phyloP scores from a whole-genome alignment of 371 early-diverging fungal genomes.

The Chytridiales sp. region DNA sequence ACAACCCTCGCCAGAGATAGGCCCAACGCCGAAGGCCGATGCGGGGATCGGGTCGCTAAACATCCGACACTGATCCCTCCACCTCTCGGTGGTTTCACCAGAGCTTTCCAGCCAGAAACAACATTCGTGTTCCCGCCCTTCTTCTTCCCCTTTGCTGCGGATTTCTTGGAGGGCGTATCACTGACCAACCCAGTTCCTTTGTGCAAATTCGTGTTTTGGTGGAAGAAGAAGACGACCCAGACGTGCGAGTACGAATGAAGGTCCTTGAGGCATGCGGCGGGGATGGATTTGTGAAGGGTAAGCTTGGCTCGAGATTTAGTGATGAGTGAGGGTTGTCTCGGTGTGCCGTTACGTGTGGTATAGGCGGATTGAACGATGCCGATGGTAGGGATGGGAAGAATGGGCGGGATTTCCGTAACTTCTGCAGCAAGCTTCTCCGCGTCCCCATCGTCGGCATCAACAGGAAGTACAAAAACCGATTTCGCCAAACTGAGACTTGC shows the following conservation, averaged over 20 bases:
- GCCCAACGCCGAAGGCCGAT: constrained; percentile 22
- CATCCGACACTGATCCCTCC: constrained; percentile 17
- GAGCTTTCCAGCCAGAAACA: constrained; percentile 15
- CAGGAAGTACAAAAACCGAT: not conserved
- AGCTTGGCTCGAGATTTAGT: constrained; percentile 13
- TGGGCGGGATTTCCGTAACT: not conserved
- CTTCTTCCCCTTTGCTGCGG: no score
- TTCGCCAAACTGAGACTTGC: not conserved
- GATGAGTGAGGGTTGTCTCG: constrained; percentile 19
- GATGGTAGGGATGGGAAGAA: not conserved
- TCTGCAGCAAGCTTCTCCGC: not conserved
- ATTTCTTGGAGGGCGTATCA: no score
- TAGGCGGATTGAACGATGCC: constrained; percentile 12
- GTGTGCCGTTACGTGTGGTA: constrained; percentile 9
- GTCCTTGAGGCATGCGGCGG: not conserved
- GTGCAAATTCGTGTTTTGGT: constrained; percentile 25
- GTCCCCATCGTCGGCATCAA: not conserved
- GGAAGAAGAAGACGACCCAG: constrained; percentile 26
- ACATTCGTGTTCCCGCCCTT: no score
- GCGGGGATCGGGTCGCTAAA: constrained; percentile 18
- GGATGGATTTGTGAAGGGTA: constrained; percentile 10
- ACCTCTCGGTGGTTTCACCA: constrained; percentile 17
- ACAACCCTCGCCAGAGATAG: constrained; percentile 18
- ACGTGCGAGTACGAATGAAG: constrained; percentile 12
- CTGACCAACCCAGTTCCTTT: no score